These are phyloP conservation scores for Pythium oligandrum DNA, from an alignment of 352 stramenopile species.

Conservation along the genomic window DNA sequence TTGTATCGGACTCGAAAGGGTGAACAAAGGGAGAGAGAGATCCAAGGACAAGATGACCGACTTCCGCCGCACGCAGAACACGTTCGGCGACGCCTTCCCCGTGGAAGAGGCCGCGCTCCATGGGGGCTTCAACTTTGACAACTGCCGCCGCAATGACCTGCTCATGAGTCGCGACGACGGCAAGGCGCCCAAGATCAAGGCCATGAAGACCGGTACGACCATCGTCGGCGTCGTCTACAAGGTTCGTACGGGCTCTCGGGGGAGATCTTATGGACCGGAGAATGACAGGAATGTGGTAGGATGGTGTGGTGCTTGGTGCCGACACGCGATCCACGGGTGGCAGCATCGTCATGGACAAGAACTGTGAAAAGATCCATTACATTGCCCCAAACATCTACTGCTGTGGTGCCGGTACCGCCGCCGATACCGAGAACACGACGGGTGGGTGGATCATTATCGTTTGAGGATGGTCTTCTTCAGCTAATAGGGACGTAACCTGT, in stretches of 20 bases:
- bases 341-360: constrained; percentile 97
- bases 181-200: constrained; percentile 62
- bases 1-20: constrained; percentile 12
- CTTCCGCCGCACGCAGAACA: constrained; percentile 79
- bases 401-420: constrained; percentile 95
- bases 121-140: constrained; percentile 92
- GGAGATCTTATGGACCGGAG: too few relatives aligned
- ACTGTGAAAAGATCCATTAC: constrained; percentile 99
- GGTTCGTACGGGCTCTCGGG: constrained; percentile 6
- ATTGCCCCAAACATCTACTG: constrained; percentile 99
- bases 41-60: constrained; percentile 49
- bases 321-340: constrained; percentile 97
- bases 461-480: too few relatives aligned
- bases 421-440: constrained; percentile 95
- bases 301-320: constrained; percentile 95
- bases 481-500: background rate
- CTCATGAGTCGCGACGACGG: constrained; percentile 47
- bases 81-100: constrained; percentile 68
- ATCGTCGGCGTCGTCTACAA: constrained; percentile 97
- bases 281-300: constrained; percentile 22
- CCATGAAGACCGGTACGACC: constrained; percentile 95
- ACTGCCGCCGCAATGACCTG: constrained; percentile 90
- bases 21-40: constrained; percentile 9
- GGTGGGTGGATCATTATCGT: constrained; percentile 11
- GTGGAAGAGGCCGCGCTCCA: constrained; percentile 40